Percentiles rank a stretch among this genome's conserved stretches.
Conservation (phyloP, 2,329 filamentous ascomycete species). For the Xenoacremonium recifei region DNA sequence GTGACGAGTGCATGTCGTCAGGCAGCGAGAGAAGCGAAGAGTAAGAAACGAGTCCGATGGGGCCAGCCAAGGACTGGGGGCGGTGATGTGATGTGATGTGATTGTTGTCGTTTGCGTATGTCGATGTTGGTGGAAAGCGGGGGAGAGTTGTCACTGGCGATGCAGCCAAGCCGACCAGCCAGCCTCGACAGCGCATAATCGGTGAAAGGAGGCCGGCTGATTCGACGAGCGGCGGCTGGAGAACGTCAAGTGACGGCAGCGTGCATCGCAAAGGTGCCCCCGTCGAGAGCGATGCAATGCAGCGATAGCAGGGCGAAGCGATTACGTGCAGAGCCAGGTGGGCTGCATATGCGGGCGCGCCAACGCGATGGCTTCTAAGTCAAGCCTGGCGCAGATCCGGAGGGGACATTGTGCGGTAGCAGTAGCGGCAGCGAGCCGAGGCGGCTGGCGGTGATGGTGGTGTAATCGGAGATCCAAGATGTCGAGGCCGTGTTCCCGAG, state of each 20-base stretch:
- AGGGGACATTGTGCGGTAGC: slow-evolving; percentile 21
- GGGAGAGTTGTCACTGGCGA: slow-evolving; percentile 5
- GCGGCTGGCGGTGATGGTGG: not conserved
- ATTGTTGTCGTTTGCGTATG: no score
- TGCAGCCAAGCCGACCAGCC: not conserved
- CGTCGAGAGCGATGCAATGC: no score
- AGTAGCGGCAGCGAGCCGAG: slow-evolving; percentile 7
- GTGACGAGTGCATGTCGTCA: no score
- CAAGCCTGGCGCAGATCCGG: slow-evolving; percentile 14
- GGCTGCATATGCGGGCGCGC: slow-evolving; percentile 23
- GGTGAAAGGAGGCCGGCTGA: slow-evolving; percentile 20
- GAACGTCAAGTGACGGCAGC: no score
- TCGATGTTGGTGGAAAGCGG: slow-evolving; percentile 3
- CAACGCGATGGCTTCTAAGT: no score
- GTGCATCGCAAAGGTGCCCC: no score
- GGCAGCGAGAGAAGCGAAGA: slow-evolving; percentile 24
- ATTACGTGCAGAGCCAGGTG: slow-evolving; percentile 21
- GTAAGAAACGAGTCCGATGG: slow-evolving; percentile 24
- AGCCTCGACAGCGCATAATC: no score
- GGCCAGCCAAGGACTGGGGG: slow-evolving; percentile 23
- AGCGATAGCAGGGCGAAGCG: slow-evolving; percentile 3
- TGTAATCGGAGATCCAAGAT: no score
- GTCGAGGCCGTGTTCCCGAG: slow-evolving; percentile 10
- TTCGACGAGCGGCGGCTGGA: slow-evolving; percentile 11
- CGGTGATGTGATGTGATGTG: no score